Evolutionary conservation across 2,329 filamentous ascomycete genomes (phyloP).

Genomic region (Periconia digitata): DNA sequence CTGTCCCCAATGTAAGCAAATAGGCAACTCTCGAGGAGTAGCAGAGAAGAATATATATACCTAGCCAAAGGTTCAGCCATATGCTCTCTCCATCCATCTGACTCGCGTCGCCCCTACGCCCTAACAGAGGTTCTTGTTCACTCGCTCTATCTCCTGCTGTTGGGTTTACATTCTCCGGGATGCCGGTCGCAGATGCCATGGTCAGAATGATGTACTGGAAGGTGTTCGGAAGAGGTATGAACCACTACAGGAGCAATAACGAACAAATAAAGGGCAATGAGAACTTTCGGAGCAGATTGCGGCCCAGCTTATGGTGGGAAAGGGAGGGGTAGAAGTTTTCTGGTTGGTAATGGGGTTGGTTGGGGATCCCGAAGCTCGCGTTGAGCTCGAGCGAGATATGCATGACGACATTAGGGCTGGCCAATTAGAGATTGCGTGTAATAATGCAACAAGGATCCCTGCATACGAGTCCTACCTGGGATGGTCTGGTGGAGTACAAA

Average conservation of each 20-base stretch:
- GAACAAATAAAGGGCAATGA: background rate
- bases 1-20: conserved; percentile 48
- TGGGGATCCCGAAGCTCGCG: background rate
- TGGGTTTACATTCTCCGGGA: conserved; percentile 55
- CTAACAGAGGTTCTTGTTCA: conserved; percentile 72
- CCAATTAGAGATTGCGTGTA: conserved; percentile 2
- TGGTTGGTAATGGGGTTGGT: conserved; percentile 1
- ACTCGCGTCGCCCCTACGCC: conserved; percentile 69
- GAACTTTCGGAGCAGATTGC: conserved; percentile 1
- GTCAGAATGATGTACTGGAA: no score
- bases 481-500: background rate
- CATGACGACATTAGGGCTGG: conserved; percentile 3
- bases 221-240: no score
- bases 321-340: background rate
- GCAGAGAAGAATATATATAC: conserved; percentile 50
- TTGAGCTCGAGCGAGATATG: background rate
- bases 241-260: no score
- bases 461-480: background rate
- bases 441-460: conserved; percentile 1
- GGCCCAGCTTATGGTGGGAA: background rate
- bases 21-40: background rate
- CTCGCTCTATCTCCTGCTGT: conserved; percentile 30
- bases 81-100: conserved; percentile 68
- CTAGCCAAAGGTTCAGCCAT: conserved; percentile 71
- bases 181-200: conserved; percentile 71